Percentiles rank a stretch among this genome's conserved stretches.
Evolutionary conservation across 805 yeast genomes (phyloP).

Genomic region (Dipodascopsis uninucleata): DNA sequence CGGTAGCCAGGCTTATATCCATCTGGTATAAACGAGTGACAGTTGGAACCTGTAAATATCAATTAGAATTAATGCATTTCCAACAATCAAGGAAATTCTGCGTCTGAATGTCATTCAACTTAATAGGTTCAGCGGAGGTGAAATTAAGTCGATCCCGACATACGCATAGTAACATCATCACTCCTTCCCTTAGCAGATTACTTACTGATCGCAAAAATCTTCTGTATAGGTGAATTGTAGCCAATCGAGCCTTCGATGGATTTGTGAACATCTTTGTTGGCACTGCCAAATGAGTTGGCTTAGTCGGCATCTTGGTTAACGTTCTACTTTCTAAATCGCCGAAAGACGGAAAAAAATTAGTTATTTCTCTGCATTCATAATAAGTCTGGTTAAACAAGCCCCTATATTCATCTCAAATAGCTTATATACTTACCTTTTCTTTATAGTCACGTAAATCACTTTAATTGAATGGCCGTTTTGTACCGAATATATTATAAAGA

Average conservation of each 20-base stretch:
- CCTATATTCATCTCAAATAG: too few relatives aligned
- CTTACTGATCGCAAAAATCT: conserved; percentile 55
- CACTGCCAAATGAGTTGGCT: conserved; percentile 81
- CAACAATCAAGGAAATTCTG: too few relatives aligned
- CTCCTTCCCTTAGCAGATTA: too few relatives aligned
- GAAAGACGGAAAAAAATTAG: not conserved
- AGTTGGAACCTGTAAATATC: conserved; percentile 47
- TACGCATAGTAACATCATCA: too few relatives aligned
- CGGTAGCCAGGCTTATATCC: conserved; percentile 72
- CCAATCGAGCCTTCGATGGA: conserved; percentile 55
- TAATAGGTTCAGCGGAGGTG: not conserved
- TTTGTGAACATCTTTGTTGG: conserved; percentile 65
- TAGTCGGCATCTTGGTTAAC: conserved; percentile 53
- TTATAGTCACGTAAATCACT: too few relatives aligned
- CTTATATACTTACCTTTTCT: too few relatives aligned
- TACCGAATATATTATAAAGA: too few relatives aligned
- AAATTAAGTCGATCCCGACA: not conserved
- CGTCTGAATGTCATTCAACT: too few relatives aligned
- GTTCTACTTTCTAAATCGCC: not conserved
- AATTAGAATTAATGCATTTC: not conserved
- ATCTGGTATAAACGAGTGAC: conserved; percentile 63
- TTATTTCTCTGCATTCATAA: too few relatives aligned
- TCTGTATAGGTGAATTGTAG: conserved; percentile 70
- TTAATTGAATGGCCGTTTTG: too few relatives aligned
- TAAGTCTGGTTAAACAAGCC: too few relatives aligned